Evolutionary conservation across 306 rosid genomes (phyloP).

Genomic region (Glycine soja): DNA sequence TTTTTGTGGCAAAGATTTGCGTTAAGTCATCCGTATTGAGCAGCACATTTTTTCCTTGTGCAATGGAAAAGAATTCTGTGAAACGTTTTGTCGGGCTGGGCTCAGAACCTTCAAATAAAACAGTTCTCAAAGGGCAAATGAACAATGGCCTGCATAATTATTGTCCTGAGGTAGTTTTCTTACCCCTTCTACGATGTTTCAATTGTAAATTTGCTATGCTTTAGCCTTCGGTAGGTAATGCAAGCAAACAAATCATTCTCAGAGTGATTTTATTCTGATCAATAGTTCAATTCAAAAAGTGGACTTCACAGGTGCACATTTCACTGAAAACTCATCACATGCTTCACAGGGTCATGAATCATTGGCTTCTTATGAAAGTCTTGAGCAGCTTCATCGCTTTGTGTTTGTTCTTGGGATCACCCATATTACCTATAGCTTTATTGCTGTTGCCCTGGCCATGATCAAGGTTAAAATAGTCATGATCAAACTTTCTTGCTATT

Average conservation of each 20-base stretch:
- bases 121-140: slow-evolving; percentile 53
- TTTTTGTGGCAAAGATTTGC: slow-evolving; percentile 86
- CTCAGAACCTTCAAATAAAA: slow-evolving; percentile 51
- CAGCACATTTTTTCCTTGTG: slow-evolving; percentile 82
- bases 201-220: slow-evolving; percentile 13
- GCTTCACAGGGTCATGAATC: slow-evolving; percentile 79
- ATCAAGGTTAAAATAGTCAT: slow-evolving; percentile 69
- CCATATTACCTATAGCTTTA: slow-evolving; percentile 80
- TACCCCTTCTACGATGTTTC: slow-evolving; percentile 6
- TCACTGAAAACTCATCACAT: neutral
- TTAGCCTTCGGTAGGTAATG: neutral
- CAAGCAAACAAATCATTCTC: neutral
- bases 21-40: slow-evolving; percentile 67
- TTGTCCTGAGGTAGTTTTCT: slow-evolving; percentile 73
- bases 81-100: slow-evolving; percentile 41
- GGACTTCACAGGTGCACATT: too few relatives aligned
- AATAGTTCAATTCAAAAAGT: too few relatives aligned
- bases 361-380: slow-evolving; percentile 85
- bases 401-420: slow-evolving; percentile 86
- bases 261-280: slow-evolving; percentile 10
- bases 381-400: slow-evolving; percentile 93
- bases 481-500: slow-evolving; percentile 22
- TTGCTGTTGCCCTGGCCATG: slow-evolving; percentile 79
- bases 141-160: slow-evolving; percentile 48
- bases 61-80: slow-evolving; percentile 43